Conservation (phyloP, 345 rosid genomes). For the Hibiscus syriacus region DNA sequence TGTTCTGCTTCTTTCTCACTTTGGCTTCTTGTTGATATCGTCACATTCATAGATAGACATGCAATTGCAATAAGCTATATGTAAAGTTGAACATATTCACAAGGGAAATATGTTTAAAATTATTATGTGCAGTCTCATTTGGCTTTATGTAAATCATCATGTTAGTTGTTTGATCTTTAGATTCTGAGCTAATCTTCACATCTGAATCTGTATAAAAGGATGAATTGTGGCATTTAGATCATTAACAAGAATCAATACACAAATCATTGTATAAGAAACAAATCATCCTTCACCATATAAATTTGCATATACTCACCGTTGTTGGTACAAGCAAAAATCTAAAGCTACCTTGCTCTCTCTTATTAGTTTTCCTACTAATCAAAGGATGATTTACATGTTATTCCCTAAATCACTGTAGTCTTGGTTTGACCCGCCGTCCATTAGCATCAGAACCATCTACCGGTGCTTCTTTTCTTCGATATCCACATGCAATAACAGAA, state of each 20-base stretch:
- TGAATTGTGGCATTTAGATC: neutral
- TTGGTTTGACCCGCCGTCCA: constrained; percentile 72
- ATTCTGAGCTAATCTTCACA: neutral
- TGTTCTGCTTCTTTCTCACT: neutral
- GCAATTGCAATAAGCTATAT: neutral
- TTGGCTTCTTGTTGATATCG: too few species aligned
- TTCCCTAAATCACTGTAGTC: constrained; percentile 39
- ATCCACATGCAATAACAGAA: constrained; percentile 34
- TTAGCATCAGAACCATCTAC: constrained; percentile 36
- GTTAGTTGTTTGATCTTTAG: neutral
- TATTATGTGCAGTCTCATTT: neutral
- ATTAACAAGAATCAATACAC: neutral
- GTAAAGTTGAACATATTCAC: neutral
- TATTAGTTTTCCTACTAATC: neutral
- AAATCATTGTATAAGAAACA: constrained; percentile 1
- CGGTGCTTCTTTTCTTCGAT: constrained; percentile 25
- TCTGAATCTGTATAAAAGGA: neutral
- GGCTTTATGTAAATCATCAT: neutral
- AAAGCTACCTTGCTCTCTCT: constrained; percentile 15
- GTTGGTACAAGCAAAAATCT: constrained; percentile 25
- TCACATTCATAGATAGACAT: neutral
- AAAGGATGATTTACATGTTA: neutral
- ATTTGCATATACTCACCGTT: neutral
- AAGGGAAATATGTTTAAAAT: neutral
- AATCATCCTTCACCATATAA: constrained; percentile 1